A percentile compares a stretch with the other conserved stretches of the same genome.
These are phyloP conservation scores for Blepharisma stoltei DNA, from an alignment of 73 alveolate genomes.

Conservation along the genomic window DNA sequence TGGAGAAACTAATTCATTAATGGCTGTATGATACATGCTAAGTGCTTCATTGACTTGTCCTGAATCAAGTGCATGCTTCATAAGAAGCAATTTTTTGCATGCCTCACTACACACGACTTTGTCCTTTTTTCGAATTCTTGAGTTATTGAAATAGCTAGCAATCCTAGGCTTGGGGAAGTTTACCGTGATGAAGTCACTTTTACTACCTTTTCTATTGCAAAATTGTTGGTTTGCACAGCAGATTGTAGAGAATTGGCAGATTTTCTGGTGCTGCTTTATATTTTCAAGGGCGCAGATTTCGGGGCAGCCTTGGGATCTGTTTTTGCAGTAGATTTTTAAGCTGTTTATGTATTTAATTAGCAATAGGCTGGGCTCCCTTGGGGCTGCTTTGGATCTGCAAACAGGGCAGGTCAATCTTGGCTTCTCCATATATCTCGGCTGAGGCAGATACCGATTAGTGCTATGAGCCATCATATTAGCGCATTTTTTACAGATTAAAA, in stretches of 20 bases:
- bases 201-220: not conserved
- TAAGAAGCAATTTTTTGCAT: not conserved
- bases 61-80: not conserved
- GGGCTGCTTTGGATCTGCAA: slow-evolving; percentile 2
- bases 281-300: not conserved
- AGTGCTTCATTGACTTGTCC: too few relatives aligned
- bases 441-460: too few relatives aligned
- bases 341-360: not conserved
- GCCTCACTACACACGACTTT: not conserved
- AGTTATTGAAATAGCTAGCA: not conserved
- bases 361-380: not conserved
- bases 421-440: too few relatives aligned
- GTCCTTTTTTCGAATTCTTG: not conserved
- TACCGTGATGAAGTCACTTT: not conserved
- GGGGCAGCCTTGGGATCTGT: not conserved
- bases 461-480: too few relatives aligned
- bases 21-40: too few relatives aligned
- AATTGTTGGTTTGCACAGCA: not conserved
- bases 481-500: too few relatives aligned
- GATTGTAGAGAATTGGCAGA: not conserved
- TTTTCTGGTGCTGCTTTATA: not conserved
- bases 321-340: not conserved
- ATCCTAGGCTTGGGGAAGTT: not conserved
- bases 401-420: slow-evolving; percentile 1
- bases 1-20: too few relatives aligned